Conservation (phyloP, 805 yeast species). For the Yamadazyma laniorum region DNA sequence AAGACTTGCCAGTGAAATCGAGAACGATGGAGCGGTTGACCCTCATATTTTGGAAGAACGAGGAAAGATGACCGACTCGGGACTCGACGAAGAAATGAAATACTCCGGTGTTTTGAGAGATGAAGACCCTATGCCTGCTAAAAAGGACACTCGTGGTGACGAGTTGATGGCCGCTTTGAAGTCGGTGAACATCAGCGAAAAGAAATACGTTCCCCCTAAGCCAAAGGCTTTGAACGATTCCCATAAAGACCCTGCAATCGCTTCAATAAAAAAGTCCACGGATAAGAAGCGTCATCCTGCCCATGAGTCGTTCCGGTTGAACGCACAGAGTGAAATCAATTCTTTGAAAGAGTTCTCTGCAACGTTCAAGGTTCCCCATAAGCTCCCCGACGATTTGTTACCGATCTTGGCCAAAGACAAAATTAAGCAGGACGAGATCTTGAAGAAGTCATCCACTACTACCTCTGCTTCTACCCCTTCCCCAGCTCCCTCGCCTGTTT, state of each 20-base stretch:
- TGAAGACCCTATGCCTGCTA: not conserved
- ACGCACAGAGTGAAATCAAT: conserved; percentile 62
- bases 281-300: conserved; percentile 23
- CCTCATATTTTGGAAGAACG: conserved; percentile 90
- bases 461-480: not conserved
- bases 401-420: conserved; percentile 71
- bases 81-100: conserved; percentile 88
- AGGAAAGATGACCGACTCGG: conserved; percentile 78
- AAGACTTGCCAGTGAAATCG: conserved; percentile 79
- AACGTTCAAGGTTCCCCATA: conserved; percentile 69
- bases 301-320: conserved; percentile 42
- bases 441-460: conserved; percentile 36
- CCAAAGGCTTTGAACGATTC: conserved; percentile 48
- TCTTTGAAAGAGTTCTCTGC: conserved; percentile 77
- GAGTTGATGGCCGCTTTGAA: conserved; percentile 49
- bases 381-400: conserved; percentile 58
- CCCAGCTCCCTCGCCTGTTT: not conserved
- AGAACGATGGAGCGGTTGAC: conserved; percentile 64
- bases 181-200: conserved; percentile 26
- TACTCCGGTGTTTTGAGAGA: conserved; percentile 84
- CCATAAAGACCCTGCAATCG: conserved; percentile 66
- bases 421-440: conserved; percentile 60
- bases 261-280: conserved; percentile 43
- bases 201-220: conserved; percentile 55
- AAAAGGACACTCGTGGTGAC: conserved; percentile 37